These are phyloP conservation scores for Aureobasidium subglaciale DNA, from an alignment of 2,329 filamentous ascomycete genomes.

Conservation along the genomic window DNA sequence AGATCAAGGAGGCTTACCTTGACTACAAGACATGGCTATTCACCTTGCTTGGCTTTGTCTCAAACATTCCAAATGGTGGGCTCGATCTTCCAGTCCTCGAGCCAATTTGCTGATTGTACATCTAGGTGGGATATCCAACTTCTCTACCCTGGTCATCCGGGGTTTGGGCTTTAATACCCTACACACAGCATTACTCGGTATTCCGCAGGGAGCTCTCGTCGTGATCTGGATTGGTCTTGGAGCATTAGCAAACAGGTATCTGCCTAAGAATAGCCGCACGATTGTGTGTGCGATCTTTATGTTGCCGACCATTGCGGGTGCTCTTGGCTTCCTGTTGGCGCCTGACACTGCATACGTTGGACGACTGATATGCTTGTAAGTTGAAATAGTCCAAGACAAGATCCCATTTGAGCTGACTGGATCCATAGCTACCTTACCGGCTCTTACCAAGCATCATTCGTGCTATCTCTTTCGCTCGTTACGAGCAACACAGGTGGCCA, in stretches of 20 bases:
- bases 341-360: constrained; percentile 44
- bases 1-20: constrained; percentile 49
- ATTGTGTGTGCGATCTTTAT: constrained; percentile 47
- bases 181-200: constrained; percentile 48
- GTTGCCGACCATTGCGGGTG: constrained; percentile 50
- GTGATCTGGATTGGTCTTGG: constrained; percentile 44
- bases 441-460: constrained; percentile 45
- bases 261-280: constrained; percentile 32
- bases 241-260: constrained; percentile 42
- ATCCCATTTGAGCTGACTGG: neutral
- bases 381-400: neutral
- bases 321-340: constrained; percentile 51
- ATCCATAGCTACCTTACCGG: constrained; percentile 42
- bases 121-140: constrained; percentile 54
- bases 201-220: constrained; percentile 45
- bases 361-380: constrained; percentile 47
- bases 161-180: constrained; percentile 51
- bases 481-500: constrained; percentile 43
- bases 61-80: constrained; percentile 50
- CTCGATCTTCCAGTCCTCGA: too few species aligned
- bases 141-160: constrained; percentile 52
- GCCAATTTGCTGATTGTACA: too few species aligned
- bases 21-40: constrained; percentile 56
- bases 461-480: constrained; percentile 43
- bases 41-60: constrained; percentile 44